phyloP scores from a whole-genome alignment of 352 stramenopile species.

The Blastocystis sp. region DNA sequence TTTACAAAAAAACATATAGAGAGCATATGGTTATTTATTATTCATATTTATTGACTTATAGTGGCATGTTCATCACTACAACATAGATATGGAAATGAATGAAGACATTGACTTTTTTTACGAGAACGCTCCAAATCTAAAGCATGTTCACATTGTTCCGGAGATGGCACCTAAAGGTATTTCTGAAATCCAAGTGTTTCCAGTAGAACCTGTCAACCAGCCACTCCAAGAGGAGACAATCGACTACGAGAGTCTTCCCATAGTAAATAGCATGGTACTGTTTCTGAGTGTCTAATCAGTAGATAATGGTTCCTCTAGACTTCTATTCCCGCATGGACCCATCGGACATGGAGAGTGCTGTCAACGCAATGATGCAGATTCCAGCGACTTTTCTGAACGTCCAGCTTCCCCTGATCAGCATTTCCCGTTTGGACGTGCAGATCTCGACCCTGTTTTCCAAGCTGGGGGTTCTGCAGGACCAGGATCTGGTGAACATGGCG shows the following conservation, averaged over 20 bases:
- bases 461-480: conserved; percentile 17
- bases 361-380: conserved; percentile 20
- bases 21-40: not conserved
- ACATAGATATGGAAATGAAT: not conserved
- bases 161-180: not conserved
- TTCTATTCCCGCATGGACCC: conserved; percentile 46
- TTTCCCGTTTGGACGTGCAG: conserved; percentile 1
- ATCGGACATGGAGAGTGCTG: conserved; percentile 10
- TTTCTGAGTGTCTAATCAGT: not conserved
- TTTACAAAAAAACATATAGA: conserved; percentile 1
- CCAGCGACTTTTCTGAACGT: not conserved
- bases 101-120: conserved; percentile 54
- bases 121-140: conserved; percentile 8
- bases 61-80: conserved; percentile 56
- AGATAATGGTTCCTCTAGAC: conserved; percentile 1
- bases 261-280: not conserved
- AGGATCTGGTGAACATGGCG: conserved; percentile 55
- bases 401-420: not conserved
- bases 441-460: conserved; percentile 15
- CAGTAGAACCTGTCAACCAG: not conserved
- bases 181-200: not conserved
- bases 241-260: not conserved
- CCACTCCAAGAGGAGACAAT: not conserved
- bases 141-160: not conserved
- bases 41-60: not conserved